phyloP scores from a whole-genome alignment of 768 basidiomycete genomes.

The Tubosaeta brunneosetosa region DNA sequence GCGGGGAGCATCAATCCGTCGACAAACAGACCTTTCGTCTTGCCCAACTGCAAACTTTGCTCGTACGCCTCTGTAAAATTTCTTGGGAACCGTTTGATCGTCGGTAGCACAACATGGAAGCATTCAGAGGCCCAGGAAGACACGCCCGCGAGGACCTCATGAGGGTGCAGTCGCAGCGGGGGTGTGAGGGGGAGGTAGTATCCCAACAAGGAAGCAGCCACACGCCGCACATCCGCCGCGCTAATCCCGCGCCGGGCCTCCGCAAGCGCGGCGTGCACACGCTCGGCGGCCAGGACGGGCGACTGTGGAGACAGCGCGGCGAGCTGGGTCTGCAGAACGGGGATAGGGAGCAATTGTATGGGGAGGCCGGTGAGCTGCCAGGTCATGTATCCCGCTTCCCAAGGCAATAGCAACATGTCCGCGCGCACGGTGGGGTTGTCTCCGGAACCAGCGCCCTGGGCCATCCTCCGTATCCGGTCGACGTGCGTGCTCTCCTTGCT shows the following conservation, averaged over 20 bases:
- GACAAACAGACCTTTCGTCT: slow-evolving; percentile 22
- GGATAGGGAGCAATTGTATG: slow-evolving; percentile 50
- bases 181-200: slow-evolving; percentile 57
- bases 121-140: slow-evolving; percentile 50
- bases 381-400: slow-evolving; percentile 67
- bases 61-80: slow-evolving; percentile 22
- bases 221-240: slow-evolving; percentile 52
- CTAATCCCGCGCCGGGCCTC: slow-evolving; percentile 38
- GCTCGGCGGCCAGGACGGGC: slow-evolving; percentile 20
- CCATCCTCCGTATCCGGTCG: slow-evolving; percentile 83
- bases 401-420: slow-evolving; percentile 75
- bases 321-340: slow-evolving; percentile 10
- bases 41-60: slow-evolving; percentile 1
- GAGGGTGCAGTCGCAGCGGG: slow-evolving; percentile 43
- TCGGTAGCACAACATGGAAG: slow-evolving; percentile 18
- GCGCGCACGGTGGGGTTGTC: slow-evolving; percentile 40
- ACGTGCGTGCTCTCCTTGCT: slow-evolving; percentile 66
- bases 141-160: slow-evolving; percentile 49
- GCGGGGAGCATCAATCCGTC: slow-evolving; percentile 16
- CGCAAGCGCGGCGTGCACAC: no score
- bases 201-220: slow-evolving; percentile 61
- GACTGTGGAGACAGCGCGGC: slow-evolving; percentile 8
- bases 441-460: slow-evolving; percentile 52
- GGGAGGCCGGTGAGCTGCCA: slow-evolving; percentile 64
- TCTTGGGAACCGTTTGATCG: slow-evolving; percentile 17